Evolutionary conservation across 306 rosid species (phyloP).

Genomic region (Medicago lupulina): DNA sequence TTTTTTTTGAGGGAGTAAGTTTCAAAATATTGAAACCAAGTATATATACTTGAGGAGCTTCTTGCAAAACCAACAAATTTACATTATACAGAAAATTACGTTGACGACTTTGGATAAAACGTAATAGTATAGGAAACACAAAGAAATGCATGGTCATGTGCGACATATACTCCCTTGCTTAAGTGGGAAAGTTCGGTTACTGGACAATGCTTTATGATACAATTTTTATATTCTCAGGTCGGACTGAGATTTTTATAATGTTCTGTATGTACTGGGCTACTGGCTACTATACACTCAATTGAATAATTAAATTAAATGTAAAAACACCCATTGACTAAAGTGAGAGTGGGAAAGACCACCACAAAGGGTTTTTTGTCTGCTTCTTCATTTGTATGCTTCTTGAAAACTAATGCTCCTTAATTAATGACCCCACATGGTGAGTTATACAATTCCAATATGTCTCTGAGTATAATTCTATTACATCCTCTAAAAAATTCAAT

Average conservation of each 20-base stretch:
- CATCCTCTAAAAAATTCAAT: too few species aligned
- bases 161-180: constrained; percentile 59
- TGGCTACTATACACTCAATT: not conserved
- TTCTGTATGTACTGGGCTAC: constrained; percentile 6
- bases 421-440: constrained; percentile 27
- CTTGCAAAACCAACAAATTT: too few species aligned
- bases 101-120: too few species aligned
- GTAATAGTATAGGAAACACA: not conserved
- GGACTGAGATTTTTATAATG: constrained; percentile 30
- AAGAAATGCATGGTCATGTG: constrained; percentile 50
- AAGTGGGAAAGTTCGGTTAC: constrained; percentile 45
- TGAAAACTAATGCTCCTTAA: constrained; percentile 43
- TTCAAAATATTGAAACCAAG: too few species aligned
- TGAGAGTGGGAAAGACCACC: constrained; percentile 50
- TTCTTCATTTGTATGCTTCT: constrained; percentile 51
- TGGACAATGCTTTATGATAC: constrained; percentile 32
- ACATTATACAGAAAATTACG: too few species aligned
- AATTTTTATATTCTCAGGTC: constrained; percentile 45
- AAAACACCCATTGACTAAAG: constrained; percentile 47
- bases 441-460: not conserved
- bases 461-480: too few species aligned
- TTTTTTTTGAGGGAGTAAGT: too few species aligned
- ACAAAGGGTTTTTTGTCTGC: constrained; percentile 58
- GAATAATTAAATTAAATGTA: constrained; percentile 1
- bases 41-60: too few species aligned